Evolutionary conservation across 331 rosid genomes (phyloP).

Genomic region (Pyrus hybrid): DNA sequence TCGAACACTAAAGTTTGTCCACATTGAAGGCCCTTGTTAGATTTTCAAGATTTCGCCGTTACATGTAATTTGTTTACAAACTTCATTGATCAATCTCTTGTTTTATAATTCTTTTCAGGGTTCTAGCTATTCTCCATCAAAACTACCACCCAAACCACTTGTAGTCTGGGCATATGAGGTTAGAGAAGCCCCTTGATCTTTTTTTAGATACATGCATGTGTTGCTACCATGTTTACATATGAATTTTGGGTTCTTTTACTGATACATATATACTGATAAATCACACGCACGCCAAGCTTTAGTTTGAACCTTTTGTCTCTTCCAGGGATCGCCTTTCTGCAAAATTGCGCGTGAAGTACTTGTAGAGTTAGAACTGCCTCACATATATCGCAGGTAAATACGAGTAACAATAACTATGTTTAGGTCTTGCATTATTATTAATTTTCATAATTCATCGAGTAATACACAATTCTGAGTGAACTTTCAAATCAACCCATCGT

Average conservation of each 20-base stretch:
- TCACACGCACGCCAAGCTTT: not conserved
- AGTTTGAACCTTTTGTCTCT: constrained; percentile 14
- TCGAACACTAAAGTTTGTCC: not conserved
- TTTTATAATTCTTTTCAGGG: constrained; percentile 43
- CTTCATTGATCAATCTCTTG: not conserved
- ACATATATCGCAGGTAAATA: constrained; percentile 51
- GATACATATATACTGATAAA: not conserved
- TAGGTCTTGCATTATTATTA: not conserved
- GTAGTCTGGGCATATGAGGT: constrained; percentile 98
- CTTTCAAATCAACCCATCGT: not conserved
- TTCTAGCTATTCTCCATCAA: constrained; percentile 58
- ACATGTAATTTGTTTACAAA: not conserved
- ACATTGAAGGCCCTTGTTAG: not conserved
- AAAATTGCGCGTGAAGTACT: constrained; percentile 87
- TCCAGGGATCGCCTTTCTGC: constrained; percentile 97
- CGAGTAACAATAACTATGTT: no score
- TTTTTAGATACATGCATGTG: constrained; percentile 2
- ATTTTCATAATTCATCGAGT: not conserved
- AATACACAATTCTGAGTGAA: not conserved
- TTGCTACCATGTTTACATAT: constrained; percentile 2
- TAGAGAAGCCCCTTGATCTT: constrained; percentile 7
- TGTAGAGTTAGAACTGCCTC: constrained; percentile 90
- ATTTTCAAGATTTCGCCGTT: not conserved
- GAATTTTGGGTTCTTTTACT: not conserved
- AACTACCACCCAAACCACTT: constrained; percentile 76